These are phyloP conservation scores for Eucalyptus microcorys DNA, from an alignment of 345 rosid genomes.

Conservation along the genomic window DNA sequence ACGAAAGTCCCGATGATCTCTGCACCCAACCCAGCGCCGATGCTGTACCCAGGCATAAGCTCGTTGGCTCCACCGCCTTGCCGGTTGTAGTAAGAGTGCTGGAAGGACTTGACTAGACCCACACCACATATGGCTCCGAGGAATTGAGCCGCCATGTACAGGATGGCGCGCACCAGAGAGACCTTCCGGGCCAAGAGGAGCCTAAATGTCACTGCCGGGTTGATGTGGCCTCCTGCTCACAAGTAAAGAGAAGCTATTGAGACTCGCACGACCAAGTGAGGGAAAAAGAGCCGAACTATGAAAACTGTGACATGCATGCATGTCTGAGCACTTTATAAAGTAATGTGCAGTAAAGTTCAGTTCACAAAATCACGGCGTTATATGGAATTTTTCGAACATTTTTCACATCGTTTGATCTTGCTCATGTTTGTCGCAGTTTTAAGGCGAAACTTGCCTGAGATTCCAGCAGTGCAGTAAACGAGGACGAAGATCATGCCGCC, in stretches of 20 bases:
- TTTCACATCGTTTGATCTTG: neutral
- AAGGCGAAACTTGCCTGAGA: slow-evolving; percentile 34
- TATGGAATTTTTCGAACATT: too few relatives aligned
- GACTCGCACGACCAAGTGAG: neutral
- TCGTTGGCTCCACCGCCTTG: slow-evolving; percentile 72
- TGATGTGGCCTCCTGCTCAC: slow-evolving; percentile 63
- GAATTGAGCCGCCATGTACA: slow-evolving; percentile 69
- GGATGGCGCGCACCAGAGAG: slow-evolving; percentile 49
- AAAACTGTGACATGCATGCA: neutral
- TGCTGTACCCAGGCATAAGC: slow-evolving; percentile 36
- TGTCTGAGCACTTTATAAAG: neutral
- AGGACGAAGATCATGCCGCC: slow-evolving; percentile 38
- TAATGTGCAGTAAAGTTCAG: neutral
- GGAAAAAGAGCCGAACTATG: neutral
- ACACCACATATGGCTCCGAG: slow-evolving; percentile 79
- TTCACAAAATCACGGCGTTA: too few relatives aligned
- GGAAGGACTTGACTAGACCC: slow-evolving; percentile 66
- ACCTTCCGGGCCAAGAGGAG: slow-evolving; percentile 71
- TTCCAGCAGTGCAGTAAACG: slow-evolving; percentile 85
- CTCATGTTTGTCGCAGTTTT: neutral
- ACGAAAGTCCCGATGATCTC: slow-evolving; percentile 88
- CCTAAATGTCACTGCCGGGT: slow-evolving; percentile 86
- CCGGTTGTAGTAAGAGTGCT: slow-evolving; percentile 25
- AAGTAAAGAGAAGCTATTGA: neutral
- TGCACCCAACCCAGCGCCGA: slow-evolving; percentile 52